Evolutionary conservation across 352 stramenopile species (phyloP).

Genomic region (Aphanomyces cochlioides): DNA sequence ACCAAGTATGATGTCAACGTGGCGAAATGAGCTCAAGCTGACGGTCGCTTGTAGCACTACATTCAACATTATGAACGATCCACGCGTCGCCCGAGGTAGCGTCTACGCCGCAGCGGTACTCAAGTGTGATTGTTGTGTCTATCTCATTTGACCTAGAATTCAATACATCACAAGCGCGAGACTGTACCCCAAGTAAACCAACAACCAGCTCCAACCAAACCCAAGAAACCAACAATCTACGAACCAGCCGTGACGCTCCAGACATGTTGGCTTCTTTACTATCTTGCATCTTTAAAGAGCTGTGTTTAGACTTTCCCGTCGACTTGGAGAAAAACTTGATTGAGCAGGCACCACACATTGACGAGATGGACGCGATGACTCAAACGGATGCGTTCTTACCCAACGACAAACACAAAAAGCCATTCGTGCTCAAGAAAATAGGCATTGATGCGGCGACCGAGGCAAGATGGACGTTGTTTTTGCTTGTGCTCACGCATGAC

Average conservation of each 20-base stretch:
- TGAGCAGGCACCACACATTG: conserved; percentile 43
- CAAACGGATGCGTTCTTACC: conserved; percentile 67
- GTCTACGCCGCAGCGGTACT: conserved; percentile 44
- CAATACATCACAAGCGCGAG: conserved; percentile 24
- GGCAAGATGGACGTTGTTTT: conserved; percentile 32
- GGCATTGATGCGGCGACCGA: conserved; percentile 71
- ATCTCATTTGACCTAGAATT: background rate
- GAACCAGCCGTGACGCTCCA: conserved; percentile 7
- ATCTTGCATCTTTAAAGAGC: background rate
- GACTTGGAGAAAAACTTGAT: conserved; percentile 55
- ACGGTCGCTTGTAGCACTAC: conserved; percentile 19
- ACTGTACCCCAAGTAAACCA: background rate
- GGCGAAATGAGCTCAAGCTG: background rate
- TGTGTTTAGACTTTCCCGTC: conserved; percentile 26
- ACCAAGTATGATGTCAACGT: conserved; percentile 5
- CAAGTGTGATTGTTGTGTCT: background rate
- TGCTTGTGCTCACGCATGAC: background rate
- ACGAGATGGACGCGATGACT: conserved; percentile 47
- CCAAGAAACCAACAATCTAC: conserved; percentile 26
- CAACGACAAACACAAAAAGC: conserved; percentile 33
- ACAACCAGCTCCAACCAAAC: background rate
- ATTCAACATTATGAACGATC: conserved; percentile 76
- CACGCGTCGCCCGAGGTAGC: conserved; percentile 54
- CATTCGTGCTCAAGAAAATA: conserved; percentile 61
- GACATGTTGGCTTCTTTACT: conserved; percentile 10